Evolutionary conservation across 148 eudicot genomes (phyloP), one percentile per base, ranked within the genome.

Genomic region (Nepenthes mirabilis): DNA sequence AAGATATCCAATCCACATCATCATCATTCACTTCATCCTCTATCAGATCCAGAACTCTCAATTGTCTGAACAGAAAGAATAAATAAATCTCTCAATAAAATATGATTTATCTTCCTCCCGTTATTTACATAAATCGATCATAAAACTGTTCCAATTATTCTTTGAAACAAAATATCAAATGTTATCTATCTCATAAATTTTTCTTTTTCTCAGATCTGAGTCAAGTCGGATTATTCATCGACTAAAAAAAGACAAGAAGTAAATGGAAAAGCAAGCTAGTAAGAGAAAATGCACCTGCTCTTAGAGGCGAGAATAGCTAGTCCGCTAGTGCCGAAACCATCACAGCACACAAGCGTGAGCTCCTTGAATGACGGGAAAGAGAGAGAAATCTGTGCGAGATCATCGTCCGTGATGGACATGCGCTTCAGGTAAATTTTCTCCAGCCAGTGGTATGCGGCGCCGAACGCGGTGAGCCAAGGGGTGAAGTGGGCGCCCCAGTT

Each of bases 1-100:
- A 75, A 1, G 89, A 85, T 61, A 88, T 77, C 96, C 96, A 88
- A 70, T 88, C 96, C 59, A 82, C 80, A n/a, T 80, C 91, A 62
- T 80, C 90, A 52, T 85, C 58, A 32, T 23, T 6, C 35, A 88
- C 84, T 64, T 88, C 96, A 54, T 61, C 82, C 67, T 88, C 96
- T 34, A 81, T 75, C 71, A 88, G 85, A 75, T 85, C 96, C 71
- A 88, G 73, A 54, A 85, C 91, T 61, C 83, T 83, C 64, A 88
- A 76, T 63, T 81, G 68, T 75, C 96, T 88, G 78, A 2, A 49
- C 52, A 49, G 47, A 57, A 57, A 50, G 61, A 45, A 33, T 2
- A n/a, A 45, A 11, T 11, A 23, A 55, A 55, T 33, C n/a, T 23
- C 34, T 55, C 47, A 57, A 57, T 3, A 60, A 23, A 6, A 5